These are phyloP conservation scores for Orbilia brochopaga DNA, from an alignment of 2,329 filamentous ascomycete species.

Conservation along the genomic window DNA sequence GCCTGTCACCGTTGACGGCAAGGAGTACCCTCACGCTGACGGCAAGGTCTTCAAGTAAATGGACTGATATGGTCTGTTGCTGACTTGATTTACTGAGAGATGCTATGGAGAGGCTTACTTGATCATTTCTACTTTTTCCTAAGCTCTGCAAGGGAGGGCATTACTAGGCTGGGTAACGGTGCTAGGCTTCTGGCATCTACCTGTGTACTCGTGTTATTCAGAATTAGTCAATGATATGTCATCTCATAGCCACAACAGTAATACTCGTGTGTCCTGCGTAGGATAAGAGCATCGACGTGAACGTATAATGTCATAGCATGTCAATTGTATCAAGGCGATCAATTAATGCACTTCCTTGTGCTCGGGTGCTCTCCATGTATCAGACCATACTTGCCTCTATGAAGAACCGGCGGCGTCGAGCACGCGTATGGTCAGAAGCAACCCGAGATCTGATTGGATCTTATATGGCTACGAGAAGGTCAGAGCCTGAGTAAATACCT, in stretches of 20 bases:
- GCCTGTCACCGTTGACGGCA: constrained; percentile 77
- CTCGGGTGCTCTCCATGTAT: no score
- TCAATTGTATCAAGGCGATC: no score
- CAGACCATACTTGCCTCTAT: no score
- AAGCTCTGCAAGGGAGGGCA: not conserved
- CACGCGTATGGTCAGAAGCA: no score
- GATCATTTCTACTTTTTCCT: constrained; percentile 10
- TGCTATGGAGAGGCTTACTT: constrained; percentile 8
- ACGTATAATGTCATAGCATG: not conserved
- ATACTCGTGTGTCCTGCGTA: not conserved
- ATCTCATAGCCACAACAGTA: constrained; percentile 1
- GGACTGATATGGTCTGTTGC: not conserved
- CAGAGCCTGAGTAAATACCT: no score
- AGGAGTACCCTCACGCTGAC: constrained; percentile 84
- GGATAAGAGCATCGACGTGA: not conserved
- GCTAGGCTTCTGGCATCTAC: not conserved
- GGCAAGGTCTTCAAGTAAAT: constrained; percentile 99
- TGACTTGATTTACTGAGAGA: constrained; percentile 12
- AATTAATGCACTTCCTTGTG: no score
- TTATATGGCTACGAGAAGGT: no score
- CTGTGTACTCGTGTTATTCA: not conserved
- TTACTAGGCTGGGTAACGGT: not conserved
- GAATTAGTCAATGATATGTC: constrained; percentile 4
- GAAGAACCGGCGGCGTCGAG: no score
- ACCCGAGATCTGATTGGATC: no score